Evolutionary conservation across 768 basidiomycete species (phyloP).

Genomic region (Trametes cubensis): DNA sequence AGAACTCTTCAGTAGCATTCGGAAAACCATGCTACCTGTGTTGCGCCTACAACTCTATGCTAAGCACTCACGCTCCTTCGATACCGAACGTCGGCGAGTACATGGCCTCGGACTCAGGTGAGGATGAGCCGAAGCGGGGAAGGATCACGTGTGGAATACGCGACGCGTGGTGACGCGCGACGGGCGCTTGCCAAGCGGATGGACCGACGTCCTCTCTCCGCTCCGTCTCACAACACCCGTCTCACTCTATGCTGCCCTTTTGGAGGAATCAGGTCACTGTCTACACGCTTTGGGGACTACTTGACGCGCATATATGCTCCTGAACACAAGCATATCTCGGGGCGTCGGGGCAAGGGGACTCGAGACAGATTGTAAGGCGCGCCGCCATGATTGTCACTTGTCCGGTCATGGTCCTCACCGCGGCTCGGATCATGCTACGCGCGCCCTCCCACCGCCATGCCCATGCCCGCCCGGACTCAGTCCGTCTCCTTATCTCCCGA

Average conservation of each 20-base stretch:
- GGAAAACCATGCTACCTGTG: too few relatives aligned
- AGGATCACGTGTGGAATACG: constrained; percentile 1
- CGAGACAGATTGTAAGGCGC: background rate
- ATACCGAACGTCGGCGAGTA: too few relatives aligned
- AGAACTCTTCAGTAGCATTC: too few relatives aligned
- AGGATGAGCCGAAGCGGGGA: too few relatives aligned
- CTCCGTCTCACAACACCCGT: background rate
- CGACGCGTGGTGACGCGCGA: background rate
- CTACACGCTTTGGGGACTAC: too few relatives aligned
- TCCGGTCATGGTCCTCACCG: constrained; percentile 10
- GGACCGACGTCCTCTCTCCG: background rate
- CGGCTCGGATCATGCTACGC: constrained; percentile 23
- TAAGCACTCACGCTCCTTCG: too few relatives aligned
- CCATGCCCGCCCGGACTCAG: background rate
- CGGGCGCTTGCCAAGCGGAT: background rate
- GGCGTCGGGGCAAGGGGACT: background rate
- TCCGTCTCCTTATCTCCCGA: background rate
- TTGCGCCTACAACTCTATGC: too few relatives aligned
- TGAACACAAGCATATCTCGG: too few relatives aligned
- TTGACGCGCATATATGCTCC: too few relatives aligned
- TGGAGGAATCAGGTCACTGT: too few relatives aligned
- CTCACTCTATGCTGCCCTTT: background rate
- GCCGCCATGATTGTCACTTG: constrained; percentile 2
- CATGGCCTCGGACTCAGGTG: too few relatives aligned
- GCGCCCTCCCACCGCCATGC: constrained; percentile 7